Base-by-base conservation (phyloP, 768 basidiomycete genomes). In the Gymnopilus dilepis region DNA sequence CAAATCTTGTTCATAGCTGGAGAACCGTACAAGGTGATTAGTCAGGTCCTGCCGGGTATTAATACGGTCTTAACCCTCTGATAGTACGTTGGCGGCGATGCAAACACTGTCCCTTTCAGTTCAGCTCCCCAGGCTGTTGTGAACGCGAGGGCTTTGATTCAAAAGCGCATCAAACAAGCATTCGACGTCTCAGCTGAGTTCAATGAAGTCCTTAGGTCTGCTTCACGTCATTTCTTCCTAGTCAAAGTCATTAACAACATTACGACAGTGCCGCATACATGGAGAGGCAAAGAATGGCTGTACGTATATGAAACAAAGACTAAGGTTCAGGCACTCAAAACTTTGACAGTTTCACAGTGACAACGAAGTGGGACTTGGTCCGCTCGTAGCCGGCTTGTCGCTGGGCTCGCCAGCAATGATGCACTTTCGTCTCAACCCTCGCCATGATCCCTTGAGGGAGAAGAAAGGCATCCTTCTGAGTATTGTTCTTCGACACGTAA, bases 221-320 rank as follows among this genome's bases (percentile, higher is more conserved):
- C 53, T 28, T 30, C 21, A 24, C 33, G 15, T 19, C n/a, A 26
- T 15, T 47, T 5, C n/a, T 24, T 41, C 19, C 3, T n/a, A 17
- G 47, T n/a, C 47, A 11, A 26, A 6, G 34, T 40, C 33, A 17
- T 40, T n/a, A 4, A 38, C n/a, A 33, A 9, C 48, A 37, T 15
- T 13, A 34, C 19, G 31, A 6, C 28, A 87, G 87, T 60, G 90
- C 88, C 47, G 92, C 90, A 1, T 94, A 94, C 67, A 92, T 94
- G 90, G 89, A 91, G 68, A 81, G 84, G 59, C 92, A 94, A 72
- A 90, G 82, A 70, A 94, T 94, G 92, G 84, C 90, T 51, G 92
- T 92, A 70, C 68, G 84, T 73, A 5, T n/a, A 51, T 59, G 31
- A 33, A 30, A 61, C 34, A 17, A 9, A 28, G 26, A 22, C 12